Percentiles rank a stretch among this genome's conserved stretches.
These are phyloP conservation scores for Corynascus novoguineensis DNA, from an alignment of 495 filamentous ascomycete genomes.

Conservation along the genomic window DNA sequence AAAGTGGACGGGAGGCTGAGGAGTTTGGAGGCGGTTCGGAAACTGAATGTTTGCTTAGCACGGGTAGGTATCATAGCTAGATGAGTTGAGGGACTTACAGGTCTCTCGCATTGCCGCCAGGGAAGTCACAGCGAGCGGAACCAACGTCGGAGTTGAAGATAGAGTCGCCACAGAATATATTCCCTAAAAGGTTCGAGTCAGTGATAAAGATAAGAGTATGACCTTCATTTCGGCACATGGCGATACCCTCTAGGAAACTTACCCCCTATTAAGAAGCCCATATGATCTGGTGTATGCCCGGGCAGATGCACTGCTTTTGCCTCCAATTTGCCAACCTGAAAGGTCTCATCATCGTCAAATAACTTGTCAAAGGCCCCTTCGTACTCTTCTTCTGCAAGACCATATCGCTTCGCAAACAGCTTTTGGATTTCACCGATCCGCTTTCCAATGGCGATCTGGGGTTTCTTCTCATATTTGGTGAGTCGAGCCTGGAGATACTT, in stretches of 20 bases:
- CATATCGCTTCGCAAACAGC: constrained; percentile 45
- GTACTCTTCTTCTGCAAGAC: constrained; percentile 37
- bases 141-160: constrained; percentile 56
- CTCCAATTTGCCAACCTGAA: constrained; percentile 44
- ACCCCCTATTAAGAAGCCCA: constrained; percentile 55
- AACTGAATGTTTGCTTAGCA: constrained; percentile 7
- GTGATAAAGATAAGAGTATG: too few relatives aligned
- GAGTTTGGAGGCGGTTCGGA: constrained; percentile 39
- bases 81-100: constrained; percentile 30
- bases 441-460: constrained; percentile 49
- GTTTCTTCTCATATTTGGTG: constrained; percentile 20
- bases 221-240: too few relatives aligned
- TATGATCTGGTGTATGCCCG: constrained; percentile 58
- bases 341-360: constrained; percentile 50
- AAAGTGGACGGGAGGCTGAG: constrained; percentile 41
- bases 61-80: not conserved
- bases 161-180: constrained; percentile 59
- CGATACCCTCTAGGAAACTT: constrained; percentile 3
- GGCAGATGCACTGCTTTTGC: constrained; percentile 50
- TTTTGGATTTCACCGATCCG: constrained; percentile 50
- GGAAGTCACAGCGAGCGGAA: constrained; percentile 57
- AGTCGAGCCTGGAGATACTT: constrained; percentile 49
- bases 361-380: constrained; percentile 46
- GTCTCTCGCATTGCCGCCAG: constrained; percentile 44
- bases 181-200: too few relatives aligned